Base-by-base conservation (phyloP, 2,329 filamentous ascomycete species). In the Curvularia lunata region DNA sequence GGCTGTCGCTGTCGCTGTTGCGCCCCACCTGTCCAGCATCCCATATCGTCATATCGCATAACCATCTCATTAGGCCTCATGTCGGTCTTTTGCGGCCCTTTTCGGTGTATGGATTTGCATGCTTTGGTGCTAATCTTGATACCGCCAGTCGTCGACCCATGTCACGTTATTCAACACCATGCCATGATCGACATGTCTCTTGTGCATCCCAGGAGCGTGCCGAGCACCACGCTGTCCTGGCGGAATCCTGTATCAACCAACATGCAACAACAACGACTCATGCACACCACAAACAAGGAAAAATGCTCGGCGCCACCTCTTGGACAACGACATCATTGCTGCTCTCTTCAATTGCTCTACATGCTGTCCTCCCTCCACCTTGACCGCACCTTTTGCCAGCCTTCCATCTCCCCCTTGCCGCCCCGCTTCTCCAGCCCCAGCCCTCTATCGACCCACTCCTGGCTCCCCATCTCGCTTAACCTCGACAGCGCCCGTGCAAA, bases 401-500 rank as follows among this genome's bases (percentile, higher is more conserved):
- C 82, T 54, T 90, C 87, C 66, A 81, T 83, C 70, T 91, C 87
- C 61, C 81, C 75, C 80, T 87, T 86, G 2, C 88, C 88, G 12
- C 88, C 88, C 59, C 82, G 78, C 60, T 77, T 80, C 77, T 91
- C 88, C 54, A 91, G 72, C 0, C 88, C 81, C 74, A 88, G 61
- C 0, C 86, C 93, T 13, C 92, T 79, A 79, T 98, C 94, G 3
- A 98, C 91, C 95, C 95, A 99, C 75, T 97, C 90, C 75, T 88
- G 86, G 75, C 91, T 95, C 19, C 92, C 91, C 95, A 99, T 99
- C 78, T 98, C 92, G 53, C 83, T 89, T 60, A 99, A 79, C 54
- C 95, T 82, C 52, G 89, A 93, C 66, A 98, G 77, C 1, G 95
- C 95, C 52, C 95, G 83, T 23, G 92, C 92, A 81, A 99, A 99